These are phyloP conservation scores for Colletotrichum cuscutae DNA, from an alignment of 2,329 filamentous ascomycete species.

Conservation along the genomic window DNA sequence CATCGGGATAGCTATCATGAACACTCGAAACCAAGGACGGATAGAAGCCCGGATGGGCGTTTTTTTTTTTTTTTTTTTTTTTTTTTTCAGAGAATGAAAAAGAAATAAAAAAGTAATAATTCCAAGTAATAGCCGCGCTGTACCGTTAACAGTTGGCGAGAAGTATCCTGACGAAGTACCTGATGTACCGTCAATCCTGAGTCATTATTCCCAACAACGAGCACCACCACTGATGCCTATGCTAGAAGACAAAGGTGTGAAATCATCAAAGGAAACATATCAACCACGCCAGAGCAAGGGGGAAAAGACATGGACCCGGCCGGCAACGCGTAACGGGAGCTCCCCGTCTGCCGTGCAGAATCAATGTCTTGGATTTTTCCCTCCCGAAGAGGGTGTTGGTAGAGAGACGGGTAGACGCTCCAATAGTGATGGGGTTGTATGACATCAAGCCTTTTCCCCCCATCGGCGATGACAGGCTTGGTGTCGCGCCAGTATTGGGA, in stretches of 20 bases:
- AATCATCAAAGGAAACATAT: neutral
- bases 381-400: neutral
- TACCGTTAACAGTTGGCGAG: neutral
- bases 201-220: neutral
- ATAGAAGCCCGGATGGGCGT: slow-evolving; percentile 8
- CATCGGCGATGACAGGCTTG: slow-evolving; percentile 19
- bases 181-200: slow-evolving; percentile 3
- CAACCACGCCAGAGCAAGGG: neutral
- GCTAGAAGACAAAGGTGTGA: neutral
- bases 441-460: slow-evolving; percentile 28
- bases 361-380: neutral
- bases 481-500: neutral
- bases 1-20: neutral
- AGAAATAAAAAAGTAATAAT: neutral
- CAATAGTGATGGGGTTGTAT: slow-evolving; percentile 17
- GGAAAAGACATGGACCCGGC: neutral
- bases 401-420: slow-evolving; percentile 12
- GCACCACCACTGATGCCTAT: neutral
- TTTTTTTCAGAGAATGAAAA: no score
- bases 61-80: no score
- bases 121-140: neutral
- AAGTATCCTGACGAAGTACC: slow-evolving; percentile 20
- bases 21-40: slow-evolving; percentile 3
- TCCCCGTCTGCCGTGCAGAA: neutral
- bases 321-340: slow-evolving; percentile 10